Base-by-base conservation (phyloP, 768 basidiomycete genomes). In the Butyriboletus loyo region DNA sequence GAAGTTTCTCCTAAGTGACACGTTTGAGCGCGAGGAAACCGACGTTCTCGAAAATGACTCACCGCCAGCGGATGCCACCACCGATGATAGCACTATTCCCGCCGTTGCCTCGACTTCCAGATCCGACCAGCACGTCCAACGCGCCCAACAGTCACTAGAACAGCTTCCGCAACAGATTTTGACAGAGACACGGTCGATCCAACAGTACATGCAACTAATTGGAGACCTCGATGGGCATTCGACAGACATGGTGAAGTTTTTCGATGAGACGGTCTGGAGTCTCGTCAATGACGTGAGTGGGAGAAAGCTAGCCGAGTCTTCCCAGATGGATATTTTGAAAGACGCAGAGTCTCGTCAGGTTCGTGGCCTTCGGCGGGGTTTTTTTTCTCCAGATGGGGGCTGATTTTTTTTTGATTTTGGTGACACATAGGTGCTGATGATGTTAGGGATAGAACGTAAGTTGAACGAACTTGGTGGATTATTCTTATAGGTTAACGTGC, bases 391-490 rank as follows among this genome's bases (percentile, higher is more conserved):
- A 9, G 8, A 30, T 19, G 7, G 22, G 31, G 3, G 4, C 39
- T 48, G 32, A 56, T 27, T 28, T 28, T 24, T 9, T 9, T 24
- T 31, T 11, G n/a, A 25, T 22, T 7, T 37, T 21, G 34, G 17
- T 31, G 24, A 19, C 3, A 8, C 36, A 9, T 41, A 79, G 79
- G 72, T 70, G 2, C 46, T 80, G 22, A 66, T 79, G 57, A 64
- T 73, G 60, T 61, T 81, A 17, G 75, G 72, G 34, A 67, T 81
- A 19, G 78, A 81, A 62, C 73, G 78, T 79, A 53, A 63, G 75
- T 66, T 3, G 7, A 46, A 35, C 7, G 9, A 3, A 9, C 13
- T 11, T 28, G 22, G 10, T 37, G 21, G 21, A 25, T 25, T 27
- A 0, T 35, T 8, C 17, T 14, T 21, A 19, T 7, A 14, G 8